Evolutionary conservation across 495 filamentous ascomycete genomes (phyloP), one percentile per base, ranked within the genome.

Genomic region (Daldinia grandis): DNA sequence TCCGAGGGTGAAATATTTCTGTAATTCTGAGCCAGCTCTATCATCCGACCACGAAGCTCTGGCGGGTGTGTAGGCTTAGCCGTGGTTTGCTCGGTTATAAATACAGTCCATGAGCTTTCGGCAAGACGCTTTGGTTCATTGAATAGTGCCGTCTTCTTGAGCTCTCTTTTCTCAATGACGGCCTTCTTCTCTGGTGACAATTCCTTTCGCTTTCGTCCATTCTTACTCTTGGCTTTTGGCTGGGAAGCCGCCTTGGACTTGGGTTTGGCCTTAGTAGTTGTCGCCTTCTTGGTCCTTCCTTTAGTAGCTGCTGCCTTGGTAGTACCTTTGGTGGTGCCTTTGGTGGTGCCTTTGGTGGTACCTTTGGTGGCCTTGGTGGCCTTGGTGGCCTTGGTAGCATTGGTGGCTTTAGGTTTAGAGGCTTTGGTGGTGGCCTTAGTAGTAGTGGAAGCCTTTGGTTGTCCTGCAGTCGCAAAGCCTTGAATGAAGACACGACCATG

Each of bases 71-170:
- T 7, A 2, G 2, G 5, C 24, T 15, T 28, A 19, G 33, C 49
- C 62, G 69, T 65, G 25, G 25, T 54, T 21, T 68, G 30, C 47
- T 78, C 56, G 9, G 8, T 0, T 3, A 78, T 0, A 51, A 59
- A 82, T 9, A 78, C 9, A 0, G 9, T 40, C 76, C 79, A 81
- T 9, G 57, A 0, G 0, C 3, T 53, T 0, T 12, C 25, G 0
- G 73, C 62, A 15, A 73, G 73, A 19, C 0, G 0, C 10, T 64
- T 70, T 1, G 74, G 77, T 24, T 78, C 68, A 15, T 51, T 60
- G 21, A 79, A 55, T 9, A 84, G 58, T 31, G 76, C 78, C 33
- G 38, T 56, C 66, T 68, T 51, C 68, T 58, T 76, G 44, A 79
- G 69, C 38, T 62, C 51, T 50, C 30, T 67, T 47, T 58, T 64